Evolutionary conservation across 208 protist species (phyloP).

Genomic region (Tritrichomonas foetus): DNA sequence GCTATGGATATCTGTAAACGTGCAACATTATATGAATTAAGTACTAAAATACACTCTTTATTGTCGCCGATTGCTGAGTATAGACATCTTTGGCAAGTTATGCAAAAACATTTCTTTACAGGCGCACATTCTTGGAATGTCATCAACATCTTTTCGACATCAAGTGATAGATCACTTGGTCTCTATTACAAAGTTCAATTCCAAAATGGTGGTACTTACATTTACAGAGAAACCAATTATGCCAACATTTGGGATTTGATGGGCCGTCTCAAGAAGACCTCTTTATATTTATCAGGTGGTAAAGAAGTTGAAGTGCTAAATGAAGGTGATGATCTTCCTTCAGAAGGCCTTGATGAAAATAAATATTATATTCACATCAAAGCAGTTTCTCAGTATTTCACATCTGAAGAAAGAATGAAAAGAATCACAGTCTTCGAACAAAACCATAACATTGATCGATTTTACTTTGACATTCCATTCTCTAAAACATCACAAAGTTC

Average conservation of each 20-base stretch:
- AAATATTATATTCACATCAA: slow-evolving; percentile 30
- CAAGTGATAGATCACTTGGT: neutral
- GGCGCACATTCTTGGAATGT: neutral
- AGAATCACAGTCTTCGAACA: slow-evolving; percentile 17
- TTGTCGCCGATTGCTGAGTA: neutral
- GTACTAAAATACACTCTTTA: neutral
- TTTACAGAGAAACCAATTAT: slow-evolving; percentile 10
- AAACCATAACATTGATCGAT: neutral
- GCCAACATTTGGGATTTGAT: neutral
- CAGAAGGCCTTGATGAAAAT: neutral
- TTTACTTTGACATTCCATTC: slow-evolving; percentile 25
- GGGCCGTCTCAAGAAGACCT: neutral
- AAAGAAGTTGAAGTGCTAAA: neutral
- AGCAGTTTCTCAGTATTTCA: neutral
- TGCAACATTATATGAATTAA: neutral
- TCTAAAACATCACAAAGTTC: neutral
- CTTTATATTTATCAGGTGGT: neutral
- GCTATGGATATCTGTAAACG: slow-evolving; percentile 10
- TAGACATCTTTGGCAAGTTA: neutral
- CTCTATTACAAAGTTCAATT: neutral
- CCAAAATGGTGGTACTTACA: neutral
- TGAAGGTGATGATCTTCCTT: neutral
- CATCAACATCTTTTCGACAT: neutral
- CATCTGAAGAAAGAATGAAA: neutral
- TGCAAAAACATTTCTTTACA: neutral